phyloP scores from a whole-genome alignment of 768 basidiomycete species.

The Paxillus ammoniavirescens region DNA sequence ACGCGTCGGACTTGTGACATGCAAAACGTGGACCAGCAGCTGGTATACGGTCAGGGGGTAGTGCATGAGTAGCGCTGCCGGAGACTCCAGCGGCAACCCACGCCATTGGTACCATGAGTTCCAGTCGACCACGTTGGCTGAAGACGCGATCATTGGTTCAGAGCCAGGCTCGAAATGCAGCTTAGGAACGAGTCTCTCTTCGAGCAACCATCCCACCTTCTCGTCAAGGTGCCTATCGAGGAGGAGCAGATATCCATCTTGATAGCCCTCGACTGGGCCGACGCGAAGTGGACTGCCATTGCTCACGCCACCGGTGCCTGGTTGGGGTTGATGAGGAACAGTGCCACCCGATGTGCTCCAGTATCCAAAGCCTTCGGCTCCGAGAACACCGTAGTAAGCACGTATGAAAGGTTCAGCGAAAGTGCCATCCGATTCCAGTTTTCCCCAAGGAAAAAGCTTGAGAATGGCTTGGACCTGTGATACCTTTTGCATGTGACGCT shows the following conservation, averaged over 20 bases:
- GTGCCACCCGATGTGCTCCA: constrained; percentile 39
- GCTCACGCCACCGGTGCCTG: constrained; percentile 12
- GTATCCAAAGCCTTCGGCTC: constrained; percentile 39
- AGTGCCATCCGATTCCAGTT: constrained; percentile 40
- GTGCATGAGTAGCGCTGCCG: constrained; percentile 44
- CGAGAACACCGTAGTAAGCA: constrained; percentile 38
- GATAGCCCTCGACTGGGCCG: constrained; percentile 21
- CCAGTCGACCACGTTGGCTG: constrained; percentile 38
- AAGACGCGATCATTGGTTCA: constrained; percentile 27
- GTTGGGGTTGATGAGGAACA: constrained; percentile 27
- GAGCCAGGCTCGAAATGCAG: constrained; percentile 27
- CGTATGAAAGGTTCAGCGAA: constrained; percentile 34
- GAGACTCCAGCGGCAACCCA: constrained; percentile 39
- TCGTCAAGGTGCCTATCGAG: constrained; percentile 30
- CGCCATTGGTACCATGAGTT: constrained; percentile 47
- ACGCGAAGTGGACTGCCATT: constrained; percentile 5
- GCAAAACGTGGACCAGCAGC: constrained; percentile 35
- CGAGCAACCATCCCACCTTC: constrained; percentile 37
- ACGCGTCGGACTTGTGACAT: constrained; percentile 24
- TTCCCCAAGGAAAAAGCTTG: constrained; percentile 42
- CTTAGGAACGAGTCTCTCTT: constrained; percentile 33
- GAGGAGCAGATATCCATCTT: constrained; percentile 34
- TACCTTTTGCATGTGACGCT: constrained; percentile 39
- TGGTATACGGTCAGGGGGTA: constrained; percentile 43
- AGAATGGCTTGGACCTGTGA: constrained; percentile 33